phyloP scores from a whole-genome alignment of 495 filamentous ascomycete species.

The Aspergillus nidulans region DNA sequence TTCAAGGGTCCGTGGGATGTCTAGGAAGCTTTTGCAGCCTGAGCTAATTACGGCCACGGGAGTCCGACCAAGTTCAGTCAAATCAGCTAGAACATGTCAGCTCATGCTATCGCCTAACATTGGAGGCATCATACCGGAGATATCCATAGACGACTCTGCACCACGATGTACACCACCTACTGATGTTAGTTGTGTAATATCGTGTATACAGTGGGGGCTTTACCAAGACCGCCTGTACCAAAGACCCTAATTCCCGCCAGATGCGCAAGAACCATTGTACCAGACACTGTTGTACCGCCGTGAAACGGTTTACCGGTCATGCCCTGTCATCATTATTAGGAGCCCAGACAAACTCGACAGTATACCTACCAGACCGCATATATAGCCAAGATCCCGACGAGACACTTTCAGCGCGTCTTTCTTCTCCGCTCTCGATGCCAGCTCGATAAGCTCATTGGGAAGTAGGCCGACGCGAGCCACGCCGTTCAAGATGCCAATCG shows the following conservation, averaged over 20 bases:
- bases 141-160: slow-evolving; percentile 79
- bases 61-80: slow-evolving; percentile 92
- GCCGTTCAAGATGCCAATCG: slow-evolving; percentile 79
- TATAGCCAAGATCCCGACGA: slow-evolving; percentile 75
- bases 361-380: slow-evolving; percentile 66
- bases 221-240: slow-evolving; percentile 67
- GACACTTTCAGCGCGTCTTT: slow-evolving; percentile 73
- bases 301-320: slow-evolving; percentile 61
- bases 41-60: slow-evolving; percentile 82
- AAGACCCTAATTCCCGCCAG: slow-evolving; percentile 89
- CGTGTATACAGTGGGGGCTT: slow-evolving; percentile 4
- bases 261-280: slow-evolving; percentile 85
- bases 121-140: slow-evolving; percentile 50
- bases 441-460: slow-evolving; percentile 61
- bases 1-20: slow-evolving; percentile 86
- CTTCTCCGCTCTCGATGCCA: slow-evolving; percentile 61
- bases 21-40: slow-evolving; percentile 93
- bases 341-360: background rate
- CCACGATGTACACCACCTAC: slow-evolving; percentile 90
- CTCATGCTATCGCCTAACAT: background rate
- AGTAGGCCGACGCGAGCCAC: slow-evolving; percentile 74
- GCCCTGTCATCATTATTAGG: slow-evolving; percentile 39
- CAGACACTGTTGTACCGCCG: slow-evolving; percentile 89
- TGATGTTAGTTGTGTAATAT: background rate
- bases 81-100: slow-evolving; percentile 56